phyloP scores from a whole-genome alignment of 441 rosid species.

The Mallotus japonicus region DNA sequence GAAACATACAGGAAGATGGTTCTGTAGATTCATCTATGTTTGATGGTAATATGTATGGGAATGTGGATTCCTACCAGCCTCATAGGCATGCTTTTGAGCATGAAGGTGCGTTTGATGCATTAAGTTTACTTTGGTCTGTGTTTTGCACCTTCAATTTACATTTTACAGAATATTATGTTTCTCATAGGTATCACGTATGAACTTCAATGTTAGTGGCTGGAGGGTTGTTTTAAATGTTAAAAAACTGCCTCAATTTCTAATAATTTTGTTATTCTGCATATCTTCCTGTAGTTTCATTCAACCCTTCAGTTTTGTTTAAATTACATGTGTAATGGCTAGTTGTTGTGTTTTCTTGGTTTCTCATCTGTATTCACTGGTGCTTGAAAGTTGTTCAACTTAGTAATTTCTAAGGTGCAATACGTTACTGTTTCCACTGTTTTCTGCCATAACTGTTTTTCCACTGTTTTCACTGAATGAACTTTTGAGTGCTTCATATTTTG shows the following conservation, averaged over 20 bases:
- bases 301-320: not conserved
- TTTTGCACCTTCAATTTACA: conserved; percentile 1
- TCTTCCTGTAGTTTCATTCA: not conserved
- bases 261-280: conserved; percentile 1
- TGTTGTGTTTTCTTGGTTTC: not conserved
- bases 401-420: not conserved
- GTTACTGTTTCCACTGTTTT: not conserved
- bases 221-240: conserved; percentile 1
- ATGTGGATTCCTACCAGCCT: conserved; percentile 49
- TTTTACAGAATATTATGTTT: not conserved
- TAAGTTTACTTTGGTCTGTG: not conserved
- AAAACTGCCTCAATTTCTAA: not conserved
- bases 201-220: not conserved
- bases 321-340: not conserved
- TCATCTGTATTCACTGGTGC: not conserved
- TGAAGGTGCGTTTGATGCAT: conserved; percentile 48
- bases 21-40: conserved; percentile 57
- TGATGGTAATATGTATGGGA: conserved; percentile 51
- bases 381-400: not conserved
- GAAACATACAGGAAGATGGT: conserved; percentile 58
- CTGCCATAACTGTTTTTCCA: not conserved
- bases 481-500: not conserved
- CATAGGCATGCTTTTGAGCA: conserved; percentile 61
- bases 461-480: not conserved
- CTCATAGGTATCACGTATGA: not conserved